phyloP scores from a whole-genome alignment of 495 filamentous ascomycete species.

The Xylaria sp. region DNA sequence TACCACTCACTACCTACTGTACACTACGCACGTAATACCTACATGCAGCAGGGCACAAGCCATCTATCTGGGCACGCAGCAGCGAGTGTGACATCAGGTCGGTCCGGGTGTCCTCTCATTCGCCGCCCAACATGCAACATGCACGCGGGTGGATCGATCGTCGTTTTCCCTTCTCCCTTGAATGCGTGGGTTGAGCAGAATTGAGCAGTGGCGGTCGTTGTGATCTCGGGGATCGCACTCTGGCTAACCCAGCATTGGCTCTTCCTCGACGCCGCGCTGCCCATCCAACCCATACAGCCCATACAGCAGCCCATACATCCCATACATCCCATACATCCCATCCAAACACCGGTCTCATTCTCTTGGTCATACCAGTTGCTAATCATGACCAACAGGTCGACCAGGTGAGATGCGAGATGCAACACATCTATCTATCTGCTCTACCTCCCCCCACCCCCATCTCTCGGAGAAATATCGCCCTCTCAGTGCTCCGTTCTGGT shows the following conservation, averaged over 20 bases:
- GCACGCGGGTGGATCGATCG: not conserved
- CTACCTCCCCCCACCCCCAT: not conserved
- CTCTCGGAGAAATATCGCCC: not conserved
- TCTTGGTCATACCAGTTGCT: conserved; percentile 22
- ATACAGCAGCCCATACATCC: too few species aligned
- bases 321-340: too few species aligned
- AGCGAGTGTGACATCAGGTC: conserved; percentile 22
- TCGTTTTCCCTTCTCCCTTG: not conserved
- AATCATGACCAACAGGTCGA: conserved; percentile 18
- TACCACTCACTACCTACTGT: too few species aligned
- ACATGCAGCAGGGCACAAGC: conserved; percentile 27
- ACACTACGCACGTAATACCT: conserved; percentile 24
- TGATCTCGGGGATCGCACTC: not conserved
- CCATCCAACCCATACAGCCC: too few species aligned
- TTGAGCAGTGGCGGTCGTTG: not conserved
- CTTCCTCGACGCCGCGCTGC: too few species aligned
- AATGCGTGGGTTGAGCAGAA: not conserved
- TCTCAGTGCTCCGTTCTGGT: not conserved
- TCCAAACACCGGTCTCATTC: too few species aligned
- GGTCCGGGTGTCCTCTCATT: not conserved
- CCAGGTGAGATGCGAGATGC: not conserved
- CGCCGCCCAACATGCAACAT: not conserved
- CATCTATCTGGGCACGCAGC: too few species aligned
- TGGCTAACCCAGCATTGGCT: not conserved
- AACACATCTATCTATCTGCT: not conserved